A percentile compares a stretch with the other conserved stretches of the same genome.
These are phyloP conservation scores for Lactifluus hygrophoroides DNA, from an alignment of 768 basidiomycete genomes.

Conservation along the genomic window DNA sequence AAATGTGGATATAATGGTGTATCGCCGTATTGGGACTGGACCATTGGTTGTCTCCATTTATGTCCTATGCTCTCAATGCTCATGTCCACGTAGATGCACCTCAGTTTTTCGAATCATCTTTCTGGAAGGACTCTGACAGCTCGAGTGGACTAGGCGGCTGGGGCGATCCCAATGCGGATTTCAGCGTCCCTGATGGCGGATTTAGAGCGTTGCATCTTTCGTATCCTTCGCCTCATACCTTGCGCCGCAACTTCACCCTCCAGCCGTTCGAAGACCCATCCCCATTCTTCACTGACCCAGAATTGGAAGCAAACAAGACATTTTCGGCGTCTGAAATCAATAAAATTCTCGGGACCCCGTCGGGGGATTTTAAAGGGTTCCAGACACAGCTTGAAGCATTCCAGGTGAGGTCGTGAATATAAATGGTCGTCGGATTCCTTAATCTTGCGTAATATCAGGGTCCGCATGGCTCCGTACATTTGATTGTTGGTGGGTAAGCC, in stretches of 20 bases:
- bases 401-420: background rate
- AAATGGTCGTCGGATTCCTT: background rate
- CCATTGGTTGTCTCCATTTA: conserved; percentile 13
- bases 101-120: conserved; percentile 19
- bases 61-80: background rate
- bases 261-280: conserved; percentile 22
- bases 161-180: conserved; percentile 22
- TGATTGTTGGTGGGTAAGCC: conserved; percentile 28
- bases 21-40: conserved; percentile 28
- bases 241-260: conserved; percentile 30
- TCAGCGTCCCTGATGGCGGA: conserved; percentile 24
- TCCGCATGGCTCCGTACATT: conserved; percentile 27
- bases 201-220: conserved; percentile 25
- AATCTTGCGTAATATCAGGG: conserved; percentile 22
- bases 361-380: conserved; percentile 28
- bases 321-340: conserved; percentile 24
- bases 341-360: conserved; percentile 24
- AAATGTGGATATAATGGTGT: conserved; percentile 23
- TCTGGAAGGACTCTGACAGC: conserved; percentile 22
- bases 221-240: conserved; percentile 28
- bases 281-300: conserved; percentile 20
- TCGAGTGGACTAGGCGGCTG: conserved; percentile 25
- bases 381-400: conserved; percentile 26
- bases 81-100: conserved; percentile 18
- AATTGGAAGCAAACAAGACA: conserved; percentile 24